Evolutionary conservation across 2,329 filamentous ascomycete genomes (phyloP).

Genomic region (Diplodia corticola): DNA sequence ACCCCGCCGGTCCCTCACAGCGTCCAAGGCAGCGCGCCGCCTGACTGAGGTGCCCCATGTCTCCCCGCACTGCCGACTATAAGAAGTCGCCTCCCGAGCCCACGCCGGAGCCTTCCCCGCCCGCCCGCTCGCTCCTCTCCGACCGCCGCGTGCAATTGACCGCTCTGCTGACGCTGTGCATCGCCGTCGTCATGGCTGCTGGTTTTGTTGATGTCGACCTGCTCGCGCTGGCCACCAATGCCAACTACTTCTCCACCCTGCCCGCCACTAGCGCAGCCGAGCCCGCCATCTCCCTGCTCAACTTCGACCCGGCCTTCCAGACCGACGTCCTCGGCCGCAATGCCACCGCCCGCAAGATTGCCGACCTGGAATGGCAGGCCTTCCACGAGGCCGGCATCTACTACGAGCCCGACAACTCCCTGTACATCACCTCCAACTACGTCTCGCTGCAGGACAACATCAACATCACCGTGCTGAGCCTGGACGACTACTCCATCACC

Average conservation of each 20-base stretch:
- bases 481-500: conserved; percentile 43
- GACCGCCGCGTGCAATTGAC: background rate
- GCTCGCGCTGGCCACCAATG: conserved; percentile 34
- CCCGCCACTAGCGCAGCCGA: conserved; percentile 34
- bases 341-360: conserved; percentile 37
- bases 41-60: background rate
- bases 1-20: background rate
- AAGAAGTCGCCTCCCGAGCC: conserved; percentile 7
- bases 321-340: conserved; percentile 35
- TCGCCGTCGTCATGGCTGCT: conserved; percentile 14
- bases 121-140: background rate
- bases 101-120: background rate
- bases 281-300: conserved; percentile 40
- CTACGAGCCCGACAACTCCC: conserved; percentile 37
- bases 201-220: conserved; percentile 34
- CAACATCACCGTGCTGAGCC: conserved; percentile 39
- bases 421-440: conserved; percentile 47
- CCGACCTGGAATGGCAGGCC: conserved; percentile 34
- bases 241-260: conserved; percentile 33
- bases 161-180: conserved; percentile 5
- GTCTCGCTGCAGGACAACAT: conserved; percentile 35
- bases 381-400: conserved; percentile 46
- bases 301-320: conserved; percentile 38
- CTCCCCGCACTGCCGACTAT: background rate
- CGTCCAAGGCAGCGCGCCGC: background rate